Evolutionary conservation across 1,284 basidiomycete genomes (phyloP), one percentile per base, ranked within the genome.

Genomic region (Gymnopus androsaceus): DNA sequence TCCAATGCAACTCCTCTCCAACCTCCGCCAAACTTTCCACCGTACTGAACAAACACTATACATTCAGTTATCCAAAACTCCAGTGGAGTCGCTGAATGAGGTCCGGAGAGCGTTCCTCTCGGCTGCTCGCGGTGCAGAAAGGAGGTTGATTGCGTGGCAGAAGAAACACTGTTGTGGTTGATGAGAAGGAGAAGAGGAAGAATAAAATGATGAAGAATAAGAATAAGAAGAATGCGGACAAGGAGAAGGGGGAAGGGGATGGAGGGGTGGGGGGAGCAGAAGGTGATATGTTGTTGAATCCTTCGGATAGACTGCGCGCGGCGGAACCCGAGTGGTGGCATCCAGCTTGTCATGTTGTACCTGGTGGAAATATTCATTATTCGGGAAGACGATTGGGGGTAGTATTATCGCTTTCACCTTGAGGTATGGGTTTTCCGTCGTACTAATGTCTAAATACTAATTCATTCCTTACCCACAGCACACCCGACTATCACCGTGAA

Each of bases 331-430:
- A 77, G 27, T 90, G 87, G 82, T 85, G 82, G 81, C 69, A 68
- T n/a, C 72, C 69, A 17, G 77, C 76, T 6, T 83, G 77, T 61
- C 85, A 91, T 71, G 81, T 80, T 33, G 72, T 88, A 15, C 88
- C 88, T 14, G 83, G 84, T 3, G 81, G 85, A 8, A 83, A 82
- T 60, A 75, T 90, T n/a, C 2, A 76, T 92, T 51, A 78, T 91
- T 7, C 69, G 81, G 49, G 88, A 91, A 62, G 77, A 81, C 59
- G 87, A 88, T 66, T 87, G 83, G 84, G 86, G n/a, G 86, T 1
- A 88, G 85, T 64, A 83, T 90, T 48, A 89, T 89, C 60, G 83
- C 87, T 2, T 88, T 85, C 68, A 87, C 86, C 2, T 70, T 89
- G 46, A 85, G 85, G 58, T 59, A 34, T 6, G 54, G 28, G 9